Conservation (phyloP, 345 rosid genomes). For the Eucalyptus rudis region DNA sequence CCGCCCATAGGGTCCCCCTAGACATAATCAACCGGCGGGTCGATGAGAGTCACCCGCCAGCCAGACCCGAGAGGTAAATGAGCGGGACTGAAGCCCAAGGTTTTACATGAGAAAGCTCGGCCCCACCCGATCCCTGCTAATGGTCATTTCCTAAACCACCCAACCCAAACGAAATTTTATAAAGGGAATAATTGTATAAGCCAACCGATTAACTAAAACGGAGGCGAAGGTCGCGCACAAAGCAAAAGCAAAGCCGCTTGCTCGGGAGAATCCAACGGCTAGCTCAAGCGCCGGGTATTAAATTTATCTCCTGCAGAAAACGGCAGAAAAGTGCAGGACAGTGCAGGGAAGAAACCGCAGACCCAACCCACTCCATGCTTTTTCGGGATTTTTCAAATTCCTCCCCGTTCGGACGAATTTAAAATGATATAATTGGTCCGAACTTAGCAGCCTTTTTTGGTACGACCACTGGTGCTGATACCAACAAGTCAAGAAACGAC, state of each 20-base stretch:
- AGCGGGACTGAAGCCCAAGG: not conserved
- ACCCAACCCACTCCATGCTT: not conserved
- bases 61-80: not conserved
- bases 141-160: not conserved
- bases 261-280: not conserved
- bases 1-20: not conserved
- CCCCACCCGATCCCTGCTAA: not conserved
- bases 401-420: not conserved
- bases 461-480: not conserved
- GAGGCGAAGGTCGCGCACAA: not conserved
- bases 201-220: not conserved
- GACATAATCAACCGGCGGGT: not conserved
- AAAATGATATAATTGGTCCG: not conserved
- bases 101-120: not conserved
- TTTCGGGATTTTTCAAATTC: not conserved
- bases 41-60: not conserved
- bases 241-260: not conserved
- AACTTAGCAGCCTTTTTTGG: not conserved
- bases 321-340: not conserved
- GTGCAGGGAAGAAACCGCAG: not conserved
- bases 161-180: not conserved
- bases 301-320: not conserved
- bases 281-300: not conserved
- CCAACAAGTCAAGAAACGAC: not conserved
- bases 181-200: not conserved